Percentiles rank a stretch among this genome's conserved stretches.
phyloP scores from a whole-genome alignment of 1,139 yeast species.

The Nakaseomyces nivariensis region DNA sequence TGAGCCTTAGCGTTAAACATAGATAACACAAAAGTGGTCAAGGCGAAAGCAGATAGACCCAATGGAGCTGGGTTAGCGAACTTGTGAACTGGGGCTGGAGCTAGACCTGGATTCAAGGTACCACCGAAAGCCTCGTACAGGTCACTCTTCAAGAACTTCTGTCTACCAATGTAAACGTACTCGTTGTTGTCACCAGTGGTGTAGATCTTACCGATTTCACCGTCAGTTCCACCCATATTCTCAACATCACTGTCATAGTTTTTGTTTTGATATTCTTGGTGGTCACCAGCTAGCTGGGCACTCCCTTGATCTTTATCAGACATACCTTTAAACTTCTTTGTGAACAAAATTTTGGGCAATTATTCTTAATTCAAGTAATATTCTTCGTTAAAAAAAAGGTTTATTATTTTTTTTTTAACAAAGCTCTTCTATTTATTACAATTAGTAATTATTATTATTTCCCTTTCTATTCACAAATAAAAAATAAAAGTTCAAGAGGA shows the following conservation, averaged over 20 bases:
- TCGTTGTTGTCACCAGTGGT: slow-evolving; percentile 40
- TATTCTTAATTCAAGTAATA: no score
- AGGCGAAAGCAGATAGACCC: slow-evolving; percentile 57
- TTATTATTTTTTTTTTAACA: no score
- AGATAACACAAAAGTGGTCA: slow-evolving; percentile 57
- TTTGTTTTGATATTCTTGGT: slow-evolving; percentile 3
- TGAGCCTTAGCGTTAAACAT: slow-evolving; percentile 42
- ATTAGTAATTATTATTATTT: no score
- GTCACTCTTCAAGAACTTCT: slow-evolving; percentile 52
- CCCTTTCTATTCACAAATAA: no score
- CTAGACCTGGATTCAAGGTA: slow-evolving; percentile 47
- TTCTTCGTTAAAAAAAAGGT: no score
- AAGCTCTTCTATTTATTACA: no score
- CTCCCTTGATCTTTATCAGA: slow-evolving; percentile 13
- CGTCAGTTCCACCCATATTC: not conserved
- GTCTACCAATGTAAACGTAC: slow-evolving; percentile 62
- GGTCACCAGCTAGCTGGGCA: slow-evolving; percentile 2
- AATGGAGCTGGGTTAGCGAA: slow-evolving; percentile 62
- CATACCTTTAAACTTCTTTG: slow-evolving; percentile 3
- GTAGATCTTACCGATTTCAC: slow-evolving; percentile 19
- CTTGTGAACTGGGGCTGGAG: slow-evolving; percentile 35
- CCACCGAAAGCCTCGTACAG: slow-evolving; percentile 52
- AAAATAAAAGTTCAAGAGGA: no score
- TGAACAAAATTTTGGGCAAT: no score
- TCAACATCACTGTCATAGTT: slow-evolving; percentile 7